These are phyloP conservation scores for Plasmopara viticola DNA, from an alignment of 352 stramenopile species.

Conservation along the genomic window DNA sequence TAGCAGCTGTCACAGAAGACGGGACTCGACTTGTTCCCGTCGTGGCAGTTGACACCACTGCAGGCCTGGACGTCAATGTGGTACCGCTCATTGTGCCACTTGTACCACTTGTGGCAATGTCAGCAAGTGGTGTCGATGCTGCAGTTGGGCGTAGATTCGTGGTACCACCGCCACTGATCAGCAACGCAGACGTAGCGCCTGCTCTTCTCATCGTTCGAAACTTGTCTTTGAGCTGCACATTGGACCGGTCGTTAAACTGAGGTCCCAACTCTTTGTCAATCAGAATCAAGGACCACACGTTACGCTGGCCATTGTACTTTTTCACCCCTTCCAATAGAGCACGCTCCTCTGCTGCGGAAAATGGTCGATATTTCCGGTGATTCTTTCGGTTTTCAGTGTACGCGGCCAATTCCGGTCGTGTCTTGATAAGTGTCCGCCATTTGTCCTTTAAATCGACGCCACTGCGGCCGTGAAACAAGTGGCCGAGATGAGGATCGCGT, in stretches of 20 bases:
- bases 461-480: slow-evolving; percentile 71
- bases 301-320: slow-evolving; percentile 79
- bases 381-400: slow-evolving; percentile 87
- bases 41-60: slow-evolving; percentile 26
- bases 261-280: slow-evolving; percentile 72
- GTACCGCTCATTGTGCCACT: not conserved
- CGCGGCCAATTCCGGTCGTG: slow-evolving; percentile 53
- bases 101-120: not conserved
- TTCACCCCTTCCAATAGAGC: slow-evolving; percentile 85
- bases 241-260: slow-evolving; percentile 77
- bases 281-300: slow-evolving; percentile 80
- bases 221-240: slow-evolving; percentile 83
- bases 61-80: slow-evolving; percentile 26
- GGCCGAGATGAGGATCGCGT: slow-evolving; percentile 58
- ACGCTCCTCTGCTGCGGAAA: slow-evolving; percentile 64
- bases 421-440: slow-evolving; percentile 80
- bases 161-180: slow-evolving; percentile 35
- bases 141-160: slow-evolving; percentile 38
- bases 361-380: slow-evolving; percentile 78
- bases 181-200: slow-evolving; percentile 33
- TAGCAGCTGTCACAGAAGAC: slow-evolving; percentile 30
- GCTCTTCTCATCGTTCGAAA: slow-evolving; percentile 74
- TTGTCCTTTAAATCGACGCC: slow-evolving; percentile 82
- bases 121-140: slow-evolving; percentile 12
- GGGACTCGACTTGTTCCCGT: slow-evolving; percentile 12